Evolutionary conservation across 2,329 filamentous ascomycete genomes (phyloP), one percentile per base, ranked within the genome.

Genomic region (Monosporascus cannonballus): DNA sequence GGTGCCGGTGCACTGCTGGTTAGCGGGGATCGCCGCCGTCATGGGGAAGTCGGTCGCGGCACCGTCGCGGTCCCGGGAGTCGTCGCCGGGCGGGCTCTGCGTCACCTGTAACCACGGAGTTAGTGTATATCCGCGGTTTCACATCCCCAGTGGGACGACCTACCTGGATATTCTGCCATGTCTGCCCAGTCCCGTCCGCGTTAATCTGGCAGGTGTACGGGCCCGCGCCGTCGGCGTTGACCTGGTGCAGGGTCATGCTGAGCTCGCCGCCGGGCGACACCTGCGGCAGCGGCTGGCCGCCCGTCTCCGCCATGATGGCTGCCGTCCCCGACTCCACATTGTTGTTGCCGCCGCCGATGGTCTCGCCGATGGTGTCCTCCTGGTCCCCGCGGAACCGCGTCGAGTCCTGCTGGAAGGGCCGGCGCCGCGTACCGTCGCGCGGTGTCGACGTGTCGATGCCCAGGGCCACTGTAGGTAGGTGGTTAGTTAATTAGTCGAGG

Each of bases 141-240:
- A 34, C 30, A 34, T 14, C 4, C 30, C 11, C 3, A 2, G 30
- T 34, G 30, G 30, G 11, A 34, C 30, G 9, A 34, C 30, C 4
- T 34, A 86, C 82, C 36, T 76, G 68, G 64, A 83, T 78, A 55
- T 76, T 68, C 22, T 69, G 65, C 76, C 80, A 85, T 57, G 71
- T 65, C 47, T 71, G 64, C 24, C 76, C 83, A 4, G 81, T 83
- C 52, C 73, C 84, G 53, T 83, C 81, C 51, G 73, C 67, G 62
- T 85, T 84, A 64, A 86, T 83, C 75, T 82, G 82, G 71, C 83
- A 85, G 6, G 72, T 78, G 69, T 84, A 86, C 2, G 83, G 83
- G 18, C 84, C 84, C 54, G 80, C 84, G 53, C 84, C 84, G 59
- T 87, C 84, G 38, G 74, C 74, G 69, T 86, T 87, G 66, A 87